Evolutionary conservation across 805 yeast species (phyloP), one percentile per base, ranked within the genome.

Genomic region (Ogataea trehaloabstinens): DNA sequence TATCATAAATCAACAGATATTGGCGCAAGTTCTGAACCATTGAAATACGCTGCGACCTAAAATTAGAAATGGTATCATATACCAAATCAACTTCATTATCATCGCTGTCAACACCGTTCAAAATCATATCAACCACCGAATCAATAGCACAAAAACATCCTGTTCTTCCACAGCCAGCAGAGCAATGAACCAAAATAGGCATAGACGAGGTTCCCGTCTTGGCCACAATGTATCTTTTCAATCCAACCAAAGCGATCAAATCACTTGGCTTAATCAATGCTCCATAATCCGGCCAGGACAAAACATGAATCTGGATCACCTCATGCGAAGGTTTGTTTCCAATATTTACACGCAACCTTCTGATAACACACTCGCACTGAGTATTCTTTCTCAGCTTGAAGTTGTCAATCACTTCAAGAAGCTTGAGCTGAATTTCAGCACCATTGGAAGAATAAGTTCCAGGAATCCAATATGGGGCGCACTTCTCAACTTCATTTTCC

Each of bases 111-210:
- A 41, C 25, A 3, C 44, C 33, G 13, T 40, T 34, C 19, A 35
- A n/a, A 24, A 63, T 46, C 36, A 68, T 43, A 34, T 81, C 74
- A 24, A 78, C 61, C 17, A 72, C 67, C 0, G 82, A 70, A 53
- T 86, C 95, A 17, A 84, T 64, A 1, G 88, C 77, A 45, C 89
- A 78, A 55, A 82, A 83, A 2, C 96, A 85, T 2, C 99, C 99
- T 0, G 98, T 88, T 41, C 99, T 70, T 15, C 99, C 99, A 56
- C 95, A 89, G 0, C 99, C 99, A 1, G 98, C 98, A 5, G 96
- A 87, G 56, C 99, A 91, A 62, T 91, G 98, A 19, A 85, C 85
- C 32, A 88, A 57, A 5, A 80, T 71, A 16, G 93, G 91, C 10
- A 35, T 37, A 2, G 36, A 17, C 13, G 43, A 37, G 2, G 49